phyloP scores from a whole-genome alignment of 1,284 basidiomycete species.

The Trichosporon inkin region DNA sequence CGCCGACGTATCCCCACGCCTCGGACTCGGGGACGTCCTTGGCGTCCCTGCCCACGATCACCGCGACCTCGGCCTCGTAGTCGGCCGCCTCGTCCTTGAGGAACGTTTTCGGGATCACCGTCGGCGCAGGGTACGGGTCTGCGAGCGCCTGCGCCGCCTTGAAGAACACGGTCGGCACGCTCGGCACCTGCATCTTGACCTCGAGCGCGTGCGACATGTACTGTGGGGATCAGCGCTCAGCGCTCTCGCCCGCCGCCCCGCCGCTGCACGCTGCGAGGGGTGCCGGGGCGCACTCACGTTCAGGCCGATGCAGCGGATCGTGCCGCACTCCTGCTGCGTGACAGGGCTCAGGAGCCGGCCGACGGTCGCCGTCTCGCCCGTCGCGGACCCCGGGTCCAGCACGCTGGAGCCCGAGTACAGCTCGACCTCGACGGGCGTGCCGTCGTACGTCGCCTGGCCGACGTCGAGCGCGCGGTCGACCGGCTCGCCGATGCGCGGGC shows the following conservation, averaged over 20 bases:
- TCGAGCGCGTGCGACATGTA: slow-evolving; percentile 50
- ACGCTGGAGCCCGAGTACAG: slow-evolving; percentile 41
- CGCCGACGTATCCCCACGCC: slow-evolving; percentile 75
- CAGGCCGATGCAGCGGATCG: slow-evolving; percentile 46
- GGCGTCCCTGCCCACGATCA: slow-evolving; percentile 75
- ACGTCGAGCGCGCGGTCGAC: slow-evolving; percentile 46
- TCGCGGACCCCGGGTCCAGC: slow-evolving; percentile 40
- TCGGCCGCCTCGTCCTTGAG: slow-evolving; percentile 72
- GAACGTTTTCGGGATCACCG: slow-evolving; percentile 41
- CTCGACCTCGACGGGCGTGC: slow-evolving; percentile 34
- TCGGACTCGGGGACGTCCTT: slow-evolving; percentile 72
- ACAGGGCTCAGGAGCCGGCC: slow-evolving; percentile 44
- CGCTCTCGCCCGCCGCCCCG: background rate
- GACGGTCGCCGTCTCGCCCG: slow-evolving; percentile 36
- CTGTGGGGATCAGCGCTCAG: slow-evolving; percentile 23
- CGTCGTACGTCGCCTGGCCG: slow-evolving; percentile 42
- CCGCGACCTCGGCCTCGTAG: slow-evolving; percentile 81
- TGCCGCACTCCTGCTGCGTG: slow-evolving; percentile 38
- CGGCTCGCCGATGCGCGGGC: slow-evolving; percentile 42
- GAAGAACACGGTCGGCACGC: slow-evolving; percentile 43
- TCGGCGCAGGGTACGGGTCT: slow-evolving; percentile 39
- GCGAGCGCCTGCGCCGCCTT: slow-evolving; percentile 39
- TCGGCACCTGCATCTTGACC: slow-evolving; percentile 35
- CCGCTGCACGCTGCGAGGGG: background rate
- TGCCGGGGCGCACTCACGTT: slow-evolving; percentile 35